Evolutionary conservation across 306 rosid genomes (phyloP).

Genomic region (Cucurbita pepo): DNA sequence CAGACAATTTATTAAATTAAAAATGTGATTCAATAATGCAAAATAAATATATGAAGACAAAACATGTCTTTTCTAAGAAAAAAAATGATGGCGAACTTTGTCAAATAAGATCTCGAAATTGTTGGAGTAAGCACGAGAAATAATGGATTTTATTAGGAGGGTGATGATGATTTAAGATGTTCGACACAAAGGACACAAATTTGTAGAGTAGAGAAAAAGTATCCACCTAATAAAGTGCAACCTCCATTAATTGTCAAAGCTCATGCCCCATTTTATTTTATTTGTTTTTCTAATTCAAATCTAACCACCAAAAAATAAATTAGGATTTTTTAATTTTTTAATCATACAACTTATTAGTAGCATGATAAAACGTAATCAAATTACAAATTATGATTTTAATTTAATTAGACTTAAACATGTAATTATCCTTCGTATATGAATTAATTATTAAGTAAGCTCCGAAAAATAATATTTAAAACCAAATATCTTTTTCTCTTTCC

Average conservation of each 20-base stretch:
- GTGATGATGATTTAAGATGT: too few species aligned
- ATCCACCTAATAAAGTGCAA: conserved; percentile 1
- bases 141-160: too few species aligned
- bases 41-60: neutral
- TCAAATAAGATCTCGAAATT: neutral
- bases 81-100: neutral
- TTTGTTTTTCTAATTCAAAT: neutral
- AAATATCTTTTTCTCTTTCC: neutral
- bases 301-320: neutral
- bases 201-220: conserved; percentile 3
- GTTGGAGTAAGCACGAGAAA: too few species aligned
- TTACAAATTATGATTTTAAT: neutral
- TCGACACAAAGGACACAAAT: neutral
- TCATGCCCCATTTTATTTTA: neutral
- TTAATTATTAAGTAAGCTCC: too few species aligned
- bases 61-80: neutral
- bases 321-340: neutral
- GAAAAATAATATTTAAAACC: too few species aligned
- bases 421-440: too few species aligned
- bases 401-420: too few species aligned
- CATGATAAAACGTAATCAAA: neutral
- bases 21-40: neutral
- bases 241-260: neutral
- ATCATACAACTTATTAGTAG: too few species aligned
- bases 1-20: too few species aligned